Base-by-base conservation (phyloP, 73 alveolate genomes). In the Symbiodinium natans region DNA sequence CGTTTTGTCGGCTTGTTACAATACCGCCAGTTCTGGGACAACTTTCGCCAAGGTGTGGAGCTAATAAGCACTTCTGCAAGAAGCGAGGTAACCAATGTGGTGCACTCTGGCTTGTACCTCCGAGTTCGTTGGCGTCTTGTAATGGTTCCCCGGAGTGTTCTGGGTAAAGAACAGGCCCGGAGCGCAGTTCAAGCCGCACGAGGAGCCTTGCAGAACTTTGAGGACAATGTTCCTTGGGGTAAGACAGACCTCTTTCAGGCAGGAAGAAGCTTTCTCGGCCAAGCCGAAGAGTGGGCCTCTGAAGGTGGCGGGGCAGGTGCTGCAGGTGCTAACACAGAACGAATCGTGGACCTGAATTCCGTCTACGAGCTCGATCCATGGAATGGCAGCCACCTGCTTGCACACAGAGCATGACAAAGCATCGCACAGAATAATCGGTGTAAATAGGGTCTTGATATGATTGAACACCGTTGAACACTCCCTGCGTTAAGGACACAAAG, bases 11-110 rank as follows among this genome's bases (percentile, higher is more conserved):
- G 96, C 15, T 84, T 73, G 52, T n/a, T 48, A 33, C 86, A 90
- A 43, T 90, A 90, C 87, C 88, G 96, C 46, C 80, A 90, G 43
- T 90, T 90, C 87, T 90, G 96, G 96, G 96, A 90, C 96, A 90
- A 90, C 43, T 90, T 90, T 41, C 96, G 96, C 25, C 46, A 54
- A 74, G 96, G 96, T 41, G 87, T 73, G 77, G 96, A 90, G 74
- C 77, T 90, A 33, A 54, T 90, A 2, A 90, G 96, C 87, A 41
- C 96, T 23, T 90, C 96, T 38, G 86, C 96, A 9, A 63, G 48
- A 11, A 90, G 96, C 27, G 96, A 86, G 96, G 96, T 90, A 38
- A 63, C 77, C 38, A 90, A 90, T 41, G 77, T 90, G 82, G 96
- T 90, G 36, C 96, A 90, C 75, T 90, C 96, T 1, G 96, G 96